phyloP scores from a whole-genome alignment of 352 stramenopile genomes.

The Phytopythium oedochilum region DNA sequence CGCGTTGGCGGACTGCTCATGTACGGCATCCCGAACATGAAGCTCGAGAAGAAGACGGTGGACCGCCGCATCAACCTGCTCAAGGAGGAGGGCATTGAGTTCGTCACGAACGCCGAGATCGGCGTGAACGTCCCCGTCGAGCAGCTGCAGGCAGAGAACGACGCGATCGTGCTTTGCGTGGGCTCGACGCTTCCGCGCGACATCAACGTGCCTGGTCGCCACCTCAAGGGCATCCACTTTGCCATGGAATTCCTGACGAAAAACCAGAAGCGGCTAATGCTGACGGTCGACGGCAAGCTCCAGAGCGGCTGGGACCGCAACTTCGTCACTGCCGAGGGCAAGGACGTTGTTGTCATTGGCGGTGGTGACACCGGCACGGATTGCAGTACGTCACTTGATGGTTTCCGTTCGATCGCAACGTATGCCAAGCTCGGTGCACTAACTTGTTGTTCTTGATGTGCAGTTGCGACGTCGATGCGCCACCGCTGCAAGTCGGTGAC shows the following conservation, averaged over 20 bases:
- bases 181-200: constrained; percentile 95
- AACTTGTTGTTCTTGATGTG: no score
- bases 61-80: constrained; percentile 93
- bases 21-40: constrained; percentile 99
- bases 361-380: constrained; percentile 96
- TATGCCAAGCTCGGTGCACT: no score
- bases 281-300: constrained; percentile 94
- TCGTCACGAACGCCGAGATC: constrained; percentile 95
- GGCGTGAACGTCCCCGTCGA: constrained; percentile 83
- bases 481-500: constrained; percentile 95
- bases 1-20: constrained; percentile 95
- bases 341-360: constrained; percentile 98
- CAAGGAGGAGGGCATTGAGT: constrained; percentile 95
- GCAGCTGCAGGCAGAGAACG: constrained; percentile 66
- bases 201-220: constrained; percentile 79
- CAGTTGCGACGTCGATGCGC: constrained; percentile 95
- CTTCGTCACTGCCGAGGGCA: constrained; percentile 96
- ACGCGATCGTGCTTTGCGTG: constrained; percentile 93
- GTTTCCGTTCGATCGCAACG: no score
- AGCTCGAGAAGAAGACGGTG: constrained; percentile 97
- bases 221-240: constrained; percentile 96
- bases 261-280: constrained; percentile 96
- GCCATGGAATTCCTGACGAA: constrained; percentile 97
- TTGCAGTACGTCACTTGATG: constrained; percentile 66
- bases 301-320: constrained; percentile 93